phyloP scores from a whole-genome alignment of 1,139 yeast species.

The Hanseniaspora gamundiae region DNA sequence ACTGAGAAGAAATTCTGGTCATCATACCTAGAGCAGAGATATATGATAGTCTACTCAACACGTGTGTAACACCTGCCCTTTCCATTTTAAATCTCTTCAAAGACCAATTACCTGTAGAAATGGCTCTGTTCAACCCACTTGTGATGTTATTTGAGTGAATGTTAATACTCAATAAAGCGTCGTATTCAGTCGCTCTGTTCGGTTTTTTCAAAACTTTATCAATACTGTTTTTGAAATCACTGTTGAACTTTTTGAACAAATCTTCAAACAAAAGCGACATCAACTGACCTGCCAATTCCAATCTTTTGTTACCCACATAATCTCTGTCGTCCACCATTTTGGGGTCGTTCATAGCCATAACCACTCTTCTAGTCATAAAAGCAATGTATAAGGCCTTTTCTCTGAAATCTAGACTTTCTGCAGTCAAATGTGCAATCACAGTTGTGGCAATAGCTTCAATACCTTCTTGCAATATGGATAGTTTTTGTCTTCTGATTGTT shows the following conservation, averaged over 20 bases:
- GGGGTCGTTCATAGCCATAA: slow-evolving; percentile 92
- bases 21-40: slow-evolving; percentile 97
- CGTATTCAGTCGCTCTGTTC: slow-evolving; percentile 88
- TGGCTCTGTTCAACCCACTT: slow-evolving; percentile 89
- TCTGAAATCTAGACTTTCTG: slow-evolving; percentile 73
- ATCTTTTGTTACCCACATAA: slow-evolving; percentile 94
- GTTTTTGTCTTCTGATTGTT: slow-evolving; percentile 81
- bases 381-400: slow-evolving; percentile 93
- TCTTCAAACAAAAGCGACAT: slow-evolving; percentile 93
- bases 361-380: slow-evolving; percentile 90
- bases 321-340: slow-evolving; percentile 96
- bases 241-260: slow-evolving; percentile 87
- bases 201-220: slow-evolving; percentile 92
- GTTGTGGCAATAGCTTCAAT: slow-evolving; percentile 95
- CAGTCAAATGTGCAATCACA: slow-evolving; percentile 88
- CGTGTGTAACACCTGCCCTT: slow-evolving; percentile 98
- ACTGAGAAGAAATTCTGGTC: slow-evolving; percentile 98
- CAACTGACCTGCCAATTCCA: slow-evolving; percentile 94
- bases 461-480: slow-evolving; percentile 82
- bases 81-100: slow-evolving; percentile 98
- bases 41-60: slow-evolving; percentile 76
- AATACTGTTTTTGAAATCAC: slow-evolving; percentile 85
- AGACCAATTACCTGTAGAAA: slow-evolving; percentile 98
- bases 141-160: slow-evolving; percentile 90
- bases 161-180: slow-evolving; percentile 77